A percentile compares a stretch with the other conserved stretches of the same genome.
phyloP scores from a whole-genome alignment of 495 filamentous ascomycete genomes.

The Trichoderma erinaceum region DNA sequence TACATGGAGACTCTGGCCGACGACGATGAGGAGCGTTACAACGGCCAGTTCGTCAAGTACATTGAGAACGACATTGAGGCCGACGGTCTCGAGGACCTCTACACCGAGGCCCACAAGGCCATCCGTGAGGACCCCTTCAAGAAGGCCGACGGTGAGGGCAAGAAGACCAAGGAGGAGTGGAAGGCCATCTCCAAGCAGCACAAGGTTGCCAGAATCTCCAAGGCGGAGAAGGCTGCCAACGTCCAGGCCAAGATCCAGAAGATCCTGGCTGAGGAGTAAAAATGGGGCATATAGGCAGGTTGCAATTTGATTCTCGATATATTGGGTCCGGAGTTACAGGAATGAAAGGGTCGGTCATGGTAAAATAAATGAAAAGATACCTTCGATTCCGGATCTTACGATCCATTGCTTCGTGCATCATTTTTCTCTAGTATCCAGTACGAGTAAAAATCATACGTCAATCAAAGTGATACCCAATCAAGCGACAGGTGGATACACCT shows the following conservation, averaged over 20 bases:
- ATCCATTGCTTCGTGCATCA: slow-evolving; percentile 7
- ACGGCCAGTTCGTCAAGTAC: slow-evolving; percentile 95
- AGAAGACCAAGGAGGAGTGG: slow-evolving; percentile 95
- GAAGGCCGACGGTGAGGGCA: slow-evolving; percentile 74
- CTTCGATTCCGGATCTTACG: slow-evolving; percentile 9
- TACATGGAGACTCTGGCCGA: slow-evolving; percentile 99
- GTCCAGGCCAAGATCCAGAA: slow-evolving; percentile 86
- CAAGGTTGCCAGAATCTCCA: slow-evolving; percentile 66
- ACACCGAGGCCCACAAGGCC: slow-evolving; percentile 86
- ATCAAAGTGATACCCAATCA: not conserved
- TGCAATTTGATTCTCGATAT: slow-evolving; percentile 9
- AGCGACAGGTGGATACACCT: no score
- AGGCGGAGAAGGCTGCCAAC: slow-evolving; percentile 67
- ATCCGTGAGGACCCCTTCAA: slow-evolving; percentile 98
- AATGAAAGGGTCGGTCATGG: slow-evolving; percentile 14
- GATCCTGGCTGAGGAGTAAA: slow-evolving; percentile 45
- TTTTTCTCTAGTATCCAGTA: not conserved
- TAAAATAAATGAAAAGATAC: slow-evolving; percentile 12
- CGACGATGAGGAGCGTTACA: slow-evolving; percentile 99
- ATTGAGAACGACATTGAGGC: slow-evolving; percentile 94
- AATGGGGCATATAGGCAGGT: not conserved
- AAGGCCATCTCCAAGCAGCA: slow-evolving; percentile 94
- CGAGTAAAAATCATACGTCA: not conserved
- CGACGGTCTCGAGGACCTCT: slow-evolving; percentile 95
- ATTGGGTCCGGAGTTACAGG: slow-evolving; percentile 14